Conservation (phyloP, 176 grass and related monocot species). For the Lolium rigidum region DNA sequence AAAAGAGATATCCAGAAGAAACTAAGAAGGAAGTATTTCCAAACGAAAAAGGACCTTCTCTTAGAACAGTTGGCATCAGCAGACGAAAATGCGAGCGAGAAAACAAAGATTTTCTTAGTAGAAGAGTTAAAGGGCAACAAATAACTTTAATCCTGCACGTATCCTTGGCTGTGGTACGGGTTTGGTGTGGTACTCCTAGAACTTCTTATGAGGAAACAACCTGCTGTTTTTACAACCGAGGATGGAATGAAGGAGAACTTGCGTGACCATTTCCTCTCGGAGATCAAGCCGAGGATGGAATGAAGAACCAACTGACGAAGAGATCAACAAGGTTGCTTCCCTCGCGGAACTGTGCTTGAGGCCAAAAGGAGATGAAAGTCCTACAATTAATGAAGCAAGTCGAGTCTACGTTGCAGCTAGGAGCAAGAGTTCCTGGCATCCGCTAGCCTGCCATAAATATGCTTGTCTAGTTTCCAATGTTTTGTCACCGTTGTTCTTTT, state of each 20-base stretch:
- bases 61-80: slow-evolving; percentile 1
- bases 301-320: neutral
- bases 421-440: neutral
- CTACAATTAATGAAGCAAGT: slow-evolving; percentile 7
- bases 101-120: neutral
- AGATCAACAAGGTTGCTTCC: neutral
- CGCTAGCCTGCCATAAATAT: neutral
- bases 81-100: neutral
- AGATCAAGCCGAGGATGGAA: neutral
- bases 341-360: neutral
- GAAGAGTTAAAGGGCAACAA: slow-evolving; percentile 10
- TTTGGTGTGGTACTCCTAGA: slow-evolving; percentile 7
- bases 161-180: neutral
- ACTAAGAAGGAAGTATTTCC: slow-evolving; percentile 17
- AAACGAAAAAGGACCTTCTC: neutral
- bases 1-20: neutral
- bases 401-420: neutral
- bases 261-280: neutral
- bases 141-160: slow-evolving; percentile 6
- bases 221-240: neutral
- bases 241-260: neutral
- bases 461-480: neutral
- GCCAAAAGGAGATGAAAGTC: slow-evolving; percentile 1
- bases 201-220: slow-evolving; percentile 16
- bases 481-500: neutral